Percentiles rank a stretch among this genome's conserved stretches.
Evolutionary conservation across 805 yeast species (phyloP).

Genomic region (Huiozyma sinensis): DNA sequence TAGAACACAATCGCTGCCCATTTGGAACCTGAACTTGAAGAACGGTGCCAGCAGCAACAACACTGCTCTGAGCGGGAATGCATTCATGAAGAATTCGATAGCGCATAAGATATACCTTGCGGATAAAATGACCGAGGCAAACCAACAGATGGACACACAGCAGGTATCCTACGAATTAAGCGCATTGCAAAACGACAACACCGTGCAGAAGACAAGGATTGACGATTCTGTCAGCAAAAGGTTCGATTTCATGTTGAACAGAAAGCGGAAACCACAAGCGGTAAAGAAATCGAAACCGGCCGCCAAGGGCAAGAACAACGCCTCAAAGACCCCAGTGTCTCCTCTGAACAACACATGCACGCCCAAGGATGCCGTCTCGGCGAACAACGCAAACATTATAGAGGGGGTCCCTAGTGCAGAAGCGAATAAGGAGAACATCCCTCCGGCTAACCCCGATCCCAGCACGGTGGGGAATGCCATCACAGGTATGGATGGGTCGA

Average conservation of each 20-base stretch:
- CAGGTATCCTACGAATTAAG: constrained; percentile 14
- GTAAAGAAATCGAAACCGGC: background rate
- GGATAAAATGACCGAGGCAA: constrained; percentile 20
- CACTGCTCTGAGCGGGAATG: constrained; percentile 1
- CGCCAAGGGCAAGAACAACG: constrained; percentile 1
- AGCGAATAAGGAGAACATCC: constrained; percentile 22
- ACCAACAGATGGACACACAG: background rate
- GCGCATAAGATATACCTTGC: constrained; percentile 27
- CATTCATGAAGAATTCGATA: constrained; percentile 21
- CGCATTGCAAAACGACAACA: constrained; percentile 20
- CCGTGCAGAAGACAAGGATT: constrained; percentile 15
- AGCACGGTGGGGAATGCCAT: background rate
- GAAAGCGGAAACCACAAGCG: constrained; percentile 9
- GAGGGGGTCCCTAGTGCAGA: background rate
- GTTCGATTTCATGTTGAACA: constrained; percentile 26
- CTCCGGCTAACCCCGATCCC: constrained; percentile 8
- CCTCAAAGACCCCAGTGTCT: background rate
- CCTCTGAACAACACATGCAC: background rate
- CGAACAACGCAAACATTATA: background rate
- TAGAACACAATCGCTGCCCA: constrained; percentile 36
- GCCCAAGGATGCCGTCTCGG: background rate
- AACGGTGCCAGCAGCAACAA: constrained; percentile 2
- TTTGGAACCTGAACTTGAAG: constrained; percentile 21
- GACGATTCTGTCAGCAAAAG: constrained; percentile 27
- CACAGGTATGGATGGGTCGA: constrained; percentile 1